Evolutionary conservation across 306 rosid genomes (phyloP), one percentile per base, ranked within the genome.

Genomic region (Acacia confusa): DNA sequence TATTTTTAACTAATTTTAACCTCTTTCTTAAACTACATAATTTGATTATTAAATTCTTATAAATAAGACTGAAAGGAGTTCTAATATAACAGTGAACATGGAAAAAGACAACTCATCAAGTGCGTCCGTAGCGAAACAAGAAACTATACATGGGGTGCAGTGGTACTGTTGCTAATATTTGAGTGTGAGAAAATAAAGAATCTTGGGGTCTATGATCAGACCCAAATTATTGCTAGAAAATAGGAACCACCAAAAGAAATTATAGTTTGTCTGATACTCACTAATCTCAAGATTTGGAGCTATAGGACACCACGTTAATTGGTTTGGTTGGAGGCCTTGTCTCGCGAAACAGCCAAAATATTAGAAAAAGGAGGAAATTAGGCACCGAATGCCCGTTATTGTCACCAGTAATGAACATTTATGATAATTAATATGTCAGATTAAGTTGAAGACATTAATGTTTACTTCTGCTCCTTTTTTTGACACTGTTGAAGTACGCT

Each of bases 271-370:
- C 36, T 55, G 24, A 55, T n/a, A 1, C 15, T 63, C n/a, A 14
- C 69, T 63, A 15, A 27, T 2, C 30, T 15, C 69, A 15, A 61
- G 68, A 5, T 61, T 13, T 61, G 38, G 61, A 9, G 61, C 25
- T 53, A 10, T 38, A 13, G 69, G 40, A 12, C 28, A 13, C 69
- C 20, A 15, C 38, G 69, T 15, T 28, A 28, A 14, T 28, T 63
- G 69, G 40, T 63, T 28, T 63, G 40, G 41, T 63, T 60, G 67
- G 19, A 71, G 41, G 19, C 73, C 9, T 3, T 19, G 5, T n/a
- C 12, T n/a, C 55, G 24, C 81, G 89, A 85, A 81, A 82, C 79
- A 82, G 53, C 70, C 75, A 85, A 44, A 79, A 63, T 28, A 27
- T 15, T 17, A 45, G 63, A 68, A 24, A 40, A 82, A 66, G 73